Base-by-base conservation (phyloP, 352 stramenopile genomes). In the Phytophthora parvispora region DNA sequence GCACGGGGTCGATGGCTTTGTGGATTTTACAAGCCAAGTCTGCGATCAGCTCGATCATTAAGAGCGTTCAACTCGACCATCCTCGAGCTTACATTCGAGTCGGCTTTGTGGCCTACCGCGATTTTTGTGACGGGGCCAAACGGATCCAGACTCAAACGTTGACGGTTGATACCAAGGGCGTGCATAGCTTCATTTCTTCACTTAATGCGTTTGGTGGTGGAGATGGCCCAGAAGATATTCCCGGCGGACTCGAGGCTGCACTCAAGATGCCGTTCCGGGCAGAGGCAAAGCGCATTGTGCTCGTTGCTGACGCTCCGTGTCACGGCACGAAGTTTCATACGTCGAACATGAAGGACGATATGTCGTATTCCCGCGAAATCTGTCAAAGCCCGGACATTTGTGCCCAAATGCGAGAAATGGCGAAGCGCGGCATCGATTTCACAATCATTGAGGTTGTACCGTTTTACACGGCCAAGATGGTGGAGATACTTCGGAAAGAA, bases 91-190 rank as follows among this genome's bases (percentile, higher is more conserved):
- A 34, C 3, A 40, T 83, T 27, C 68, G 73, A 1, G 62, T 81
- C 12, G 76, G 76, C 0, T 83, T 87, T 69, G 74, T 84, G 4
- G 78, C 63, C 2, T 87, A 84, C 32, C 75, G 79, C 16, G 74
- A 84, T 18, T 87, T 83, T 27, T 79, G 72, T 28, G 74, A 80
- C 27, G 67, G 64, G 18, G 27, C 12, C 13, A 48, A 72, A 1
- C 67, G 79, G 2, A 47, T 83, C 6, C 15, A 84, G 31, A 36
- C 69, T 13, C 55, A 71, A 12, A 15, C 16, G 7, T 50, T 84
- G 15, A 78, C 79, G 1, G 12, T 38, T 1, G 38, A 81, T 38
- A 45, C 80, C 13, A 32, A 8, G 3, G 20, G 24, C 34, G 70
- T 83, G 0, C 32, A 57, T 0, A 3, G 24, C 0, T 83, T 87